Evolutionary conservation across 768 basidiomycete genomes (phyloP).

Genomic region (Russula brevipes): DNA sequence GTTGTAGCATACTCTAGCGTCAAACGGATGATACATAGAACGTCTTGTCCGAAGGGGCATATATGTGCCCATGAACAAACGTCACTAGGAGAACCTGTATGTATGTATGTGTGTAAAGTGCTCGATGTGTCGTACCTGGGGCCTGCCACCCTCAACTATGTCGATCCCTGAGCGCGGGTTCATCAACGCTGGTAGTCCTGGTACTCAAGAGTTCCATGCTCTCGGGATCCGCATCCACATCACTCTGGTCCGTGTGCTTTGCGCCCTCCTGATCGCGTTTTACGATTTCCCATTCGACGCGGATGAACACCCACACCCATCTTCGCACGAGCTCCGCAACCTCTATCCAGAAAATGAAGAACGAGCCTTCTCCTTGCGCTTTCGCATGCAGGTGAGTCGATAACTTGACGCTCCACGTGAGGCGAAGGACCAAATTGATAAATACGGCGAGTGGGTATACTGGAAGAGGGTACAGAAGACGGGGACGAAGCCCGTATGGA

Average conservation of each 20-base stretch:
- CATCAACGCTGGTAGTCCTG: background rate
- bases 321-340: slow-evolving; percentile 81
- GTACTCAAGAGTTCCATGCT: slow-evolving; percentile 9
- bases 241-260: background rate
- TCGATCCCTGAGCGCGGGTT: slow-evolving; percentile 5
- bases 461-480: slow-evolving; percentile 72
- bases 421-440: slow-evolving; percentile 80
- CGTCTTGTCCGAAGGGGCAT: background rate
- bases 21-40: background rate
- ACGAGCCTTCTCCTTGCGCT: slow-evolving; percentile 59
- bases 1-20: background rate
- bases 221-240: background rate
- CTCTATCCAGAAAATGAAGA: slow-evolving; percentile 86
- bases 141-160: background rate
- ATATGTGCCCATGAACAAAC: background rate
- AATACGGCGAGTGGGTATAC: slow-evolving; percentile 79
- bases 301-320: slow-evolving; percentile 98
- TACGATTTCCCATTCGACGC: slow-evolving; percentile 89
- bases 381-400: slow-evolving; percentile 78
- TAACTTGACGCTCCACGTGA: slow-evolving; percentile 92
- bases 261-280: slow-evolving; percentile 12
- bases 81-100: background rate
- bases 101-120: too few relatives aligned
- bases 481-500: slow-evolving; percentile 69
- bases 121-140: background rate